Evolutionary conservation across 2,329 filamentous ascomycete species (phyloP).

Genomic region (Neoarthrinium moseri): DNA sequence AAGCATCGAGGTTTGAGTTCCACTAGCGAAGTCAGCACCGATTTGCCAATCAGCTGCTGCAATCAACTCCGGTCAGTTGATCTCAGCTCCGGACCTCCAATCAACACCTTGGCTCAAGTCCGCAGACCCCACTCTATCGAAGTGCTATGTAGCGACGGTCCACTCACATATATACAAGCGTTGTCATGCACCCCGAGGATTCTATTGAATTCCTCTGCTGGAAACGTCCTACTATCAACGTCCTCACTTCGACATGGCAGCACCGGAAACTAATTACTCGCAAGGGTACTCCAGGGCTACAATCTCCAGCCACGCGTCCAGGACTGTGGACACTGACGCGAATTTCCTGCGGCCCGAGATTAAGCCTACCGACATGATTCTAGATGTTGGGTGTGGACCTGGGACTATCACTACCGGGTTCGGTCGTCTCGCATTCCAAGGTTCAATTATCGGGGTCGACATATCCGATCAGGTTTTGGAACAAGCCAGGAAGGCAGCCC

Average conservation of each 20-base stretch:
- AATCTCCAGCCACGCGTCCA: slow-evolving; percentile 34
- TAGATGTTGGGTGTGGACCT: slow-evolving; percentile 48
- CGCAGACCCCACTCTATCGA: too few species aligned
- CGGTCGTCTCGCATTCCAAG: slow-evolving; percentile 35
- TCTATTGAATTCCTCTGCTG: too few species aligned
- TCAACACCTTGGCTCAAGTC: too few species aligned
- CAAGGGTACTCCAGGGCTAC: slow-evolving; percentile 39
- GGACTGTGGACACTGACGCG: slow-evolving; percentile 42
- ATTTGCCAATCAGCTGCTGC: too few species aligned
- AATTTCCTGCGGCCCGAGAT: slow-evolving; percentile 41
- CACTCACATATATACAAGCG: too few species aligned
- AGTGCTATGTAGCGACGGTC: too few species aligned
- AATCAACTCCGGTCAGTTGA: too few species aligned
- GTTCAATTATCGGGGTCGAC: slow-evolving; percentile 39
- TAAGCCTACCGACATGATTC: slow-evolving; percentile 33
- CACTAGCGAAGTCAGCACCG: too few species aligned
- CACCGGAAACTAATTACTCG: slow-evolving; percentile 23
- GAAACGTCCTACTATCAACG: too few species aligned
- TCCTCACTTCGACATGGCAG: neutral
- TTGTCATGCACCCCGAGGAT: too few species aligned
- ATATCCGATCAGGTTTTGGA: slow-evolving; percentile 29
- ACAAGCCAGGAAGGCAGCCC: slow-evolving; percentile 20
- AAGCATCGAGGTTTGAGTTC: too few species aligned
- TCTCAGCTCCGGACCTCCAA: too few species aligned
- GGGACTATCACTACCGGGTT: slow-evolving; percentile 47